Percentiles rank a stretch among this genome's conserved stretches.
Evolutionary conservation across 1,284 basidiomycete species (phyloP).

Genomic region (Mycosarcoma maydis): DNA sequence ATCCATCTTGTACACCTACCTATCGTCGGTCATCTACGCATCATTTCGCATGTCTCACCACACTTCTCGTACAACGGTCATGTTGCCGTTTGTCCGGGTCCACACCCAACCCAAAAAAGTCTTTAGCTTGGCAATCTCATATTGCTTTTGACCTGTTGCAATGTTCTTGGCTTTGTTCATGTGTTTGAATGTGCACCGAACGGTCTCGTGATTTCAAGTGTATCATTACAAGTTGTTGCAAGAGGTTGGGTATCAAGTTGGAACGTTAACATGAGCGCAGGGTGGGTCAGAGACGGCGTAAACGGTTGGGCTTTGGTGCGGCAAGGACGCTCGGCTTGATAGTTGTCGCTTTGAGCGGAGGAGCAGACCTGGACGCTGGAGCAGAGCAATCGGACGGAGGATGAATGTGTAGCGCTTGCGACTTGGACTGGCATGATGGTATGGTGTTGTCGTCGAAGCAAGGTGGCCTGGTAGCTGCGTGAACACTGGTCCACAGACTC

Average conservation of each 20-base stretch:
- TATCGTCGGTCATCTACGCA: conserved; percentile 1
- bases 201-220: too few relatives aligned
- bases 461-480: conserved; percentile 72
- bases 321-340: too few relatives aligned
- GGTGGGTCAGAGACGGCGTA: too few relatives aligned
- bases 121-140: conserved; percentile 28
- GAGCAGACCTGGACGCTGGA: too few relatives aligned
- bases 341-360: too few relatives aligned
- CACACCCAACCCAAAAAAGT: conserved; percentile 13
- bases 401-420: too few relatives aligned
- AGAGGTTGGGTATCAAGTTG: too few relatives aligned
- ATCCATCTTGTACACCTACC: neutral
- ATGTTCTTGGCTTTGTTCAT: neutral
- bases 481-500: conserved; percentile 82
- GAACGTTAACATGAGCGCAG: too few relatives aligned
- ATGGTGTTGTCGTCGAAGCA: conserved; percentile 9
- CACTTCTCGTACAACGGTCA: neutral
- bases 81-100: neutral
- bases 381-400: too few relatives aligned
- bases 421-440: neutral
- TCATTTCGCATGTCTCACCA: neutral
- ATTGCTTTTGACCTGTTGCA: conserved; percentile 25
- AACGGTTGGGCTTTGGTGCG: too few relatives aligned
- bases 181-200: neutral
- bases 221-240: too few relatives aligned